Conservation (phyloP, 148 eudicot species). For the Nepenthes gracilis region DNA sequence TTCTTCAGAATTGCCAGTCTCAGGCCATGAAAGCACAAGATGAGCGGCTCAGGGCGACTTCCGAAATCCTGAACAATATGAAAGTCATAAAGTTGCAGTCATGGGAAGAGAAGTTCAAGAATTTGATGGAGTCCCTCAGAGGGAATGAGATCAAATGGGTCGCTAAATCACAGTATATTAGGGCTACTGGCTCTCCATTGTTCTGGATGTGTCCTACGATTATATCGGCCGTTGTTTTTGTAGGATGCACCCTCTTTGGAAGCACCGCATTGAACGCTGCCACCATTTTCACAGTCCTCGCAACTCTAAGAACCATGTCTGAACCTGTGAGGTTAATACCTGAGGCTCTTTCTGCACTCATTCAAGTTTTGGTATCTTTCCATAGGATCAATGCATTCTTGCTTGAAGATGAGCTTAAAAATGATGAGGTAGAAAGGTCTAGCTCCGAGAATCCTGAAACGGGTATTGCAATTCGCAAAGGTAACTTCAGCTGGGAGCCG, state of each 20-base stretch:
- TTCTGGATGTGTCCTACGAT: conserved; percentile 59
- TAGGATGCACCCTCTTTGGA: conserved; percentile 27
- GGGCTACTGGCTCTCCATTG: conserved; percentile 25
- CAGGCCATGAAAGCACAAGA: conserved; percentile 48
- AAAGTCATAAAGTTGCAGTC: conserved; percentile 60
- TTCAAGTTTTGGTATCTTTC: conserved; percentile 38
- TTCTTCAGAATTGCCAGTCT: conserved; percentile 35
- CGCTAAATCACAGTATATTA: conserved; percentile 18
- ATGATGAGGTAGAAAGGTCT: conserved; percentile 4
- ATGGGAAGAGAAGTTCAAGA: conserved; percentile 57
- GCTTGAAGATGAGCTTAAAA: conserved; percentile 32
- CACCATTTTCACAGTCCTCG: conserved; percentile 40
- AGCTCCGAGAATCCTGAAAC: not conserved
- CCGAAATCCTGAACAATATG: conserved; percentile 55
- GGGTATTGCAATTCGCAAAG: conserved; percentile 16
- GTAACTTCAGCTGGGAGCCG: conserved; percentile 43
- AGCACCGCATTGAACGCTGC: conserved; percentile 43
- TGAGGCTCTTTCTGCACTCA: conserved; percentile 26
- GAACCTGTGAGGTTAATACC: conserved; percentile 45
- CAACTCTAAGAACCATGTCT: conserved; percentile 25
- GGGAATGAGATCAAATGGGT: conserved; percentile 42
- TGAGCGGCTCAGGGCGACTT: conserved; percentile 38
- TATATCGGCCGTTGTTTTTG: conserved; percentile 40
- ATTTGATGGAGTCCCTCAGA: conserved; percentile 29
- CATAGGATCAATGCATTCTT: conserved; percentile 30